Base-by-base conservation (phyloP, 495 filamentous ascomycete genomes). In the Amorphotheca resinae region DNA sequence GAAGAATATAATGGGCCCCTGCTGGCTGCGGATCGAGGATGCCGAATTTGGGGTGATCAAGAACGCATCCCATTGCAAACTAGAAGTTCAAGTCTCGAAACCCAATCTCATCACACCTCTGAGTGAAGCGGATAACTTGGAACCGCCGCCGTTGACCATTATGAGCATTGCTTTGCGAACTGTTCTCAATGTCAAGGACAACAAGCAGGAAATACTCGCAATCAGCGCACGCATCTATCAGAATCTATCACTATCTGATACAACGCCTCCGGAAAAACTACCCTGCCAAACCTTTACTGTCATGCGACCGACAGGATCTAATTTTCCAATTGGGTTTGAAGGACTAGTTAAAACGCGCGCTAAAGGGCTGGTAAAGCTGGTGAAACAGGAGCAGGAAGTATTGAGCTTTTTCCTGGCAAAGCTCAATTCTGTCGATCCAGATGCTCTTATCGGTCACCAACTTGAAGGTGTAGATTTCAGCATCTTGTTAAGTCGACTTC, bases 1-100 rank as follows among this genome's bases (percentile, higher is more conserved):
- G 84, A 95, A 93, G 62, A 87, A 89, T 49, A 83, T 98, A 45
- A 96, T 93, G 87, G 91, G 91, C 0, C 91, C 91, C 9, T 98
- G 93, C 64, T 98, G 91, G 91, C 70, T 98, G 14, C 83, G 76
- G 55, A 87, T 98, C 44, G 72, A 84, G 46, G 81, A 79, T 42
- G 83, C 80, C 25, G 76, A 95, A 56, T 93, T 93, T 60, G 69
- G 72, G 9, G 68, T 81, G 1, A 63, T 95, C n/a, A 87, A 80
- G 59, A 95, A 95, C 53, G 79, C 84, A 15, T 96, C 93, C 1
- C 89, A 91, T 77, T 95, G 93, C 70, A 95, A 95, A 53, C 77
- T 96, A 15, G 91, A 98, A 62, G 76, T 93, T 35, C 76, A 82
- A 52, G 78, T 86, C 30, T 64, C 70, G 3, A 81, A 84, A 45